phyloP scores from a whole-genome alignment of 257 asterid species.

The Dorcoceras hygrometricum region DNA sequence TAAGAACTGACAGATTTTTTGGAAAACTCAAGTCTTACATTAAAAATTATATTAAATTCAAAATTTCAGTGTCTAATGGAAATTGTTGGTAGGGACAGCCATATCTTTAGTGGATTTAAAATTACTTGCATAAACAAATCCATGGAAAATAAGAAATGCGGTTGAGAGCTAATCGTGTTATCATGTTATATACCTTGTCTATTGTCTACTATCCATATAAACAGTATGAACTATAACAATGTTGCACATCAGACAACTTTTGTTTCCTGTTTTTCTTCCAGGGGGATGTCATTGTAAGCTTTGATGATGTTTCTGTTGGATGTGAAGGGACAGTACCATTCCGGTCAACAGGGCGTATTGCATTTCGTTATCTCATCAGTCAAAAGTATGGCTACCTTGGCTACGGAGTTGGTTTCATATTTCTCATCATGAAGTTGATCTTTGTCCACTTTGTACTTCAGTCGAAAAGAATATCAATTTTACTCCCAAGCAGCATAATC shows the following conservation, averaged over 20 bases:
- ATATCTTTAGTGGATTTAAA: not conserved
- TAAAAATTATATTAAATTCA: too few relatives aligned
- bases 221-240: constrained; percentile 3
- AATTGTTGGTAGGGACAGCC: not conserved
- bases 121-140: not conserved
- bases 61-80: not conserved
- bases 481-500: constrained; percentile 2
- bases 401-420: constrained; percentile 14
- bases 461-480: not conserved
- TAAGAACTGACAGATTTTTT: not conserved
- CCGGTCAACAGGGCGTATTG: constrained; percentile 89
- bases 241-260: constrained; percentile 17
- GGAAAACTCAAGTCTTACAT: not conserved
- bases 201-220: constrained; percentile 12
- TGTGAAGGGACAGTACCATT: constrained; percentile 96
- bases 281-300: constrained; percentile 97
- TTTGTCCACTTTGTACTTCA: not conserved
- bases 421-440: constrained; percentile 16
- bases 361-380: constrained; percentile 90
- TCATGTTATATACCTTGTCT: not conserved
- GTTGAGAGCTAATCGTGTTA: not conserved
- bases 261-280: constrained; percentile 34
- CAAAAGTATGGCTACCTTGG: constrained; percentile 49
- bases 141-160: not conserved
- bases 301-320: constrained; percentile 79